Percentiles rank a stretch among this genome's conserved stretches.
These are phyloP conservation scores for Aspergillus hancockii DNA, from an alignment of 495 filamentous ascomycete genomes.

Conservation along the genomic window DNA sequence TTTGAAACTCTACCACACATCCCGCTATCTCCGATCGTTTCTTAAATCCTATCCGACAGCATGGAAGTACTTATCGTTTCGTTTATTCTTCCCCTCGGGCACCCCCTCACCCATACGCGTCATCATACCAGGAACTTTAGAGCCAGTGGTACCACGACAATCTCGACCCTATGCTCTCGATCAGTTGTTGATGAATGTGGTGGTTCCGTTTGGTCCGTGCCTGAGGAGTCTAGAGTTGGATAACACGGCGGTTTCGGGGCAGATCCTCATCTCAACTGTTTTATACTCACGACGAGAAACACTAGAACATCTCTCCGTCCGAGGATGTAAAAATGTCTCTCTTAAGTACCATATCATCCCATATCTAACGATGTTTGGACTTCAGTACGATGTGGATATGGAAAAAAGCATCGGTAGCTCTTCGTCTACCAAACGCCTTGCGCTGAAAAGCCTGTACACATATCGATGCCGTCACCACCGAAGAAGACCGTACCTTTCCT, in stretches of 20 bases:
- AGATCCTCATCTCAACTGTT: slow-evolving; percentile 54
- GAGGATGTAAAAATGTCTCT: slow-evolving; percentile 66
- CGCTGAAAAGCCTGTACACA: slow-evolving; percentile 61
- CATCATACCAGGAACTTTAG: slow-evolving; percentile 35
- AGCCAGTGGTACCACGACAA: slow-evolving; percentile 44
- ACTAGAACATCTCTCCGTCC: slow-evolving; percentile 59
- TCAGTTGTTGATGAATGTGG: slow-evolving; percentile 55
- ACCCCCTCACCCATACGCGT: slow-evolving; percentile 35
- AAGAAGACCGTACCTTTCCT: slow-evolving; percentile 57
- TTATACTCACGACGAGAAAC: slow-evolving; percentile 53
- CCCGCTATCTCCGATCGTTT: slow-evolving; percentile 53
- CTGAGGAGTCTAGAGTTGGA: slow-evolving; percentile 59
- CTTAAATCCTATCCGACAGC: slow-evolving; percentile 58
- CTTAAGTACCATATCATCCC: slow-evolving; percentile 66
- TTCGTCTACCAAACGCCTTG: slow-evolving; percentile 41
- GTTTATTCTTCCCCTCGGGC: slow-evolving; percentile 49
- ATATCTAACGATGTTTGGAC: slow-evolving; percentile 52
- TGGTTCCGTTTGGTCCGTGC: slow-evolving; percentile 56
- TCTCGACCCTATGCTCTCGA: slow-evolving; percentile 59
- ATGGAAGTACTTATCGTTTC: slow-evolving; percentile 63
- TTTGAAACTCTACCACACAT: slow-evolving; percentile 59
- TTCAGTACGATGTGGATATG: slow-evolving; percentile 47
- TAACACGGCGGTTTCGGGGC: slow-evolving; percentile 61
- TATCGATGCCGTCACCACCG: slow-evolving; percentile 64
- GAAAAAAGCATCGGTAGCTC: slow-evolving; percentile 37